Percentiles rank a stretch among this genome's conserved stretches.
Evolutionary conservation across 371 early-diverging fungal species (phyloP).

Genomic region (Apophysomyces ossiformis): DNA sequence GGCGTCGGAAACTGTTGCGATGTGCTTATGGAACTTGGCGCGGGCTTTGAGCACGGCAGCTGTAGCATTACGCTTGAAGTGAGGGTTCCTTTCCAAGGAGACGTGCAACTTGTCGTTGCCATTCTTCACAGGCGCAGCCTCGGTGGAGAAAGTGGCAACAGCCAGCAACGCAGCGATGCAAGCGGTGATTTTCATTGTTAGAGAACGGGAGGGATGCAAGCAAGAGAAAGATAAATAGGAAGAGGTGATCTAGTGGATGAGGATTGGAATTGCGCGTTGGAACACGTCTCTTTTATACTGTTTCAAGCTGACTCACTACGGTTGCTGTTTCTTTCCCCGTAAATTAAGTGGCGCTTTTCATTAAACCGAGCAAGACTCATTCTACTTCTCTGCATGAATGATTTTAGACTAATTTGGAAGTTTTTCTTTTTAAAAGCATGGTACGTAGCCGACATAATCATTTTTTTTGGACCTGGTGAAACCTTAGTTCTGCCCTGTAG

Average conservation of each 20-base stretch:
- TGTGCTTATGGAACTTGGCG: constrained; percentile 11
- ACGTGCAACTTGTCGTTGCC: neutral
- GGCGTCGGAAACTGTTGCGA: neutral
- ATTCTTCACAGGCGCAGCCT: constrained; percentile 11
- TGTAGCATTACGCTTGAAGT: constrained; percentile 22
- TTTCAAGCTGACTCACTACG: too few species aligned
- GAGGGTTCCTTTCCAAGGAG: constrained; percentile 10
- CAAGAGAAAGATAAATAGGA: neutral
- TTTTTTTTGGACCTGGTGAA: neutral
- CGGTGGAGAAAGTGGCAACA: constrained; percentile 10
- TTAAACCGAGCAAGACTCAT: neutral
- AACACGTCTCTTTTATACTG: constrained; percentile 1
- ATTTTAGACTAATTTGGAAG: neutral
- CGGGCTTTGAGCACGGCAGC: constrained; percentile 17
- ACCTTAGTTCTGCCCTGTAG: too few species aligned
- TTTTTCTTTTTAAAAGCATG: constrained; percentile 7
- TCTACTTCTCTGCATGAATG: neutral
- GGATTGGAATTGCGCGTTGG: neutral
- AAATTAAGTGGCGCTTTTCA: neutral
- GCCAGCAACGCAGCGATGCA: constrained; percentile 14
- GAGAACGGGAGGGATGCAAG: neutral
- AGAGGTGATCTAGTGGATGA: constrained; percentile 1
- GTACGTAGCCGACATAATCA: neutral
- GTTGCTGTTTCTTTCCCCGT: neutral
- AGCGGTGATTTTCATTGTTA: constrained; percentile 12